phyloP scores from a whole-genome alignment of 129 eudicot species.

The Lonicera japonica region DNA sequence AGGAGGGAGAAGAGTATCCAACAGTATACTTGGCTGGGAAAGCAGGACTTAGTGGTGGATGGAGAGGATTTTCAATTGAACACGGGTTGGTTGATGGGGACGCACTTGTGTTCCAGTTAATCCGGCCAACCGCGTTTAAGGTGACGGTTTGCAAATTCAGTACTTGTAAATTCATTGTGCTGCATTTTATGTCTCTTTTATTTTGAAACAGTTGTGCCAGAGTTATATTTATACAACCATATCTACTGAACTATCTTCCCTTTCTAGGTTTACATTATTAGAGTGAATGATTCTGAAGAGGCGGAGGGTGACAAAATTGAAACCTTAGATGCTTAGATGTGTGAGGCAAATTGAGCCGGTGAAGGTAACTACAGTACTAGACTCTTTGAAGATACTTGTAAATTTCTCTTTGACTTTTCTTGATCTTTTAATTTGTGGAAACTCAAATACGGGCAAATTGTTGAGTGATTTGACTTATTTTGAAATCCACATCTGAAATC shows the following conservation, averaged over 20 bases:
- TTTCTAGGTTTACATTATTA: constrained; percentile 42
- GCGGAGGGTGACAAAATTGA: constrained; percentile 24
- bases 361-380: constrained; percentile 21
- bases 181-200: background rate
- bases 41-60: constrained; percentile 69
- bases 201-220: too few relatives aligned
- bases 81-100: constrained; percentile 85
- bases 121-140: constrained; percentile 40
- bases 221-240: too few relatives aligned
- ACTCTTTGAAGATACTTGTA: background rate
- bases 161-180: background rate
- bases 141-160: constrained; percentile 9
- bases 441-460: too few relatives aligned
- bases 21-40: constrained; percentile 53
- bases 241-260: background rate
- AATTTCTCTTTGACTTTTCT: too few relatives aligned
- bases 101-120: constrained; percentile 63
- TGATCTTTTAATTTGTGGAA: too few relatives aligned
- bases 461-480: too few relatives aligned
- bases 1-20: constrained; percentile 57
- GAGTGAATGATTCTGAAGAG: constrained; percentile 31
- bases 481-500: too few relatives aligned
- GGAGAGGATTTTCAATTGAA: constrained; percentile 70
- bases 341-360: constrained; percentile 11
- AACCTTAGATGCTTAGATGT: constrained; percentile 12